These are phyloP conservation scores for Clonostachys solani DNA, from an alignment of 2,329 filamentous ascomycete species.

Conservation along the genomic window DNA sequence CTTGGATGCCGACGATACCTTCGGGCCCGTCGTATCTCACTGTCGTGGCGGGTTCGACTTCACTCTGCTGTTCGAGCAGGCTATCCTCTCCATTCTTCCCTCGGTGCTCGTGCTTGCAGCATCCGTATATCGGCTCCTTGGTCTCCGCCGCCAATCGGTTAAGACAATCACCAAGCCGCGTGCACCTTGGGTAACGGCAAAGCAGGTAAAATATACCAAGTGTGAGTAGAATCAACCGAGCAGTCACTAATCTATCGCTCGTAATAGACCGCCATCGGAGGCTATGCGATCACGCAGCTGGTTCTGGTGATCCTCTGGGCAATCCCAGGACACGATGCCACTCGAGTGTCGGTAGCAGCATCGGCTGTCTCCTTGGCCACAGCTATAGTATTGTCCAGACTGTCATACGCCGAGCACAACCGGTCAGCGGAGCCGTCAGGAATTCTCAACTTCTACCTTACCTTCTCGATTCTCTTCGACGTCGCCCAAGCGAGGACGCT, in stretches of 20 bases:
- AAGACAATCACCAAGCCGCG: too few relatives aligned
- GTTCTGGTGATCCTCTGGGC: conserved; percentile 3
- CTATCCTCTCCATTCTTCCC: conserved; percentile 19
- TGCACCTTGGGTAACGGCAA: too few relatives aligned
- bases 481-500: conserved; percentile 22
- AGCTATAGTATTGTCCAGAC: conserved; percentile 11
- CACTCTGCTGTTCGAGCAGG: conserved; percentile 36
- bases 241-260: neutral
- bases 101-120: conserved; percentile 18
- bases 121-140: conserved; percentile 21
- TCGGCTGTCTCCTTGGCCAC: conserved; percentile 16
- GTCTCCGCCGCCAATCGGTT: too few relatives aligned
- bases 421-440: conserved; percentile 22
- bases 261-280: neutral
- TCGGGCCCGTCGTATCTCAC: neutral
- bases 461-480: conserved; percentile 24
- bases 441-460: conserved; percentile 21
- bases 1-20: neutral
- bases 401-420: conserved; percentile 26
- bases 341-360: conserved; percentile 19
- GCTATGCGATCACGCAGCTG: neutral
- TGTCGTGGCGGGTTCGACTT: conserved; percentile 33
- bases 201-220: too few relatives aligned
- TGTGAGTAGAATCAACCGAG: too few relatives aligned
- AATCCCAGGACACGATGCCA: neutral